These are phyloP conservation scores for Vitis labrusca DNA, from an alignment of 164 flowering plant species.

Conservation along the genomic window DNA sequence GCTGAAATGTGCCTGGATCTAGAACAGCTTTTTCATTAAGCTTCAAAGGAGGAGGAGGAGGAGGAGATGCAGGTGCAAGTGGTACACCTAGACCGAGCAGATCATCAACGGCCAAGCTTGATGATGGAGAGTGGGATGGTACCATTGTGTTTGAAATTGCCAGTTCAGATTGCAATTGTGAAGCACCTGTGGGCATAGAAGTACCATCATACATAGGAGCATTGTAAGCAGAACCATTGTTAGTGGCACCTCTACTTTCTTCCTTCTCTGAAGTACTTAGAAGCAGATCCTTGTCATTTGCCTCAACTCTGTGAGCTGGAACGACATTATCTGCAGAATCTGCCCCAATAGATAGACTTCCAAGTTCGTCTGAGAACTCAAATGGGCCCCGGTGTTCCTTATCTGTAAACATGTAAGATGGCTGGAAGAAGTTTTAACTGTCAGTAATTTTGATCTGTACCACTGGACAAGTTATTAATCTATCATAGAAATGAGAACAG, in stretches of 20 bases:
- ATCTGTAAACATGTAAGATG: constrained; percentile 97
- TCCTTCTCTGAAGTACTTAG: constrained; percentile 79
- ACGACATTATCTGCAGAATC: constrained; percentile 52
- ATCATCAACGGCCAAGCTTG: constrained; percentile 72
- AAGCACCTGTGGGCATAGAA: constrained; percentile 25
- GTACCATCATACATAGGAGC: constrained; percentile 65
- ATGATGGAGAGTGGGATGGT: constrained; percentile 28
- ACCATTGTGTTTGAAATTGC: constrained; percentile 32
- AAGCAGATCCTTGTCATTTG: constrained; percentile 88
- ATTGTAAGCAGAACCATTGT: constrained; percentile 75
- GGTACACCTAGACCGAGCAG: constrained; percentile 61
- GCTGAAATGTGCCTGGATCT: constrained; percentile 86
- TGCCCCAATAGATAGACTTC: constrained; percentile 64
- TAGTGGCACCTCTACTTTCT: constrained; percentile 48
- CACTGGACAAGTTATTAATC: not conserved
- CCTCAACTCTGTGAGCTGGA: constrained; percentile 69
- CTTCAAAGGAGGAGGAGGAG: constrained; percentile 56
- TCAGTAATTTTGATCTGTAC: constrained; percentile 2
- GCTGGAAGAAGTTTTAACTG: constrained; percentile 56
- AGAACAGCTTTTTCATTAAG: constrained; percentile 76
- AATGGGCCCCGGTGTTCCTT: constrained; percentile 94
- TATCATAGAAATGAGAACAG: not conserved
- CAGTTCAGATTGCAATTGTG: constrained; percentile 39
- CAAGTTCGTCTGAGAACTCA: constrained; percentile 89
- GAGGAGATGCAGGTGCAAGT: constrained; percentile 22